These are phyloP conservation scores for Cicer chorassanicum DNA, from an alignment of 306 rosid species.

Conservation along the genomic window DNA sequence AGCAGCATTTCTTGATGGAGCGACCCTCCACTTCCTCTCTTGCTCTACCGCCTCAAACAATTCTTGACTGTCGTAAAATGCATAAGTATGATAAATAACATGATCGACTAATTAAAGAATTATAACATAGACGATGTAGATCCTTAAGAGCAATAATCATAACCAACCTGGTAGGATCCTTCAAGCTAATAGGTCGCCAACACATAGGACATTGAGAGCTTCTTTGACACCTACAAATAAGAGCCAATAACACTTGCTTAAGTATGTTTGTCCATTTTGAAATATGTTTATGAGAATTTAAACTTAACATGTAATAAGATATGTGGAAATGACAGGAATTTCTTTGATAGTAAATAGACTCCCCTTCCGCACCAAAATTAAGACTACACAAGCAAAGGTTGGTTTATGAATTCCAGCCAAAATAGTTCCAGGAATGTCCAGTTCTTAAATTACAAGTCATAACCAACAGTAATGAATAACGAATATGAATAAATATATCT, in stretches of 20 bases:
- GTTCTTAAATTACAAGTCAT: neutral
- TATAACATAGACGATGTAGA: constrained; percentile 14
- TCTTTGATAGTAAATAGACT: neutral
- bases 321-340: constrained; percentile 22
- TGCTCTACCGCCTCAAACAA: constrained; percentile 79
- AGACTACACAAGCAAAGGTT: constrained; percentile 16
- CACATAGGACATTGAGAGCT: constrained; percentile 98
- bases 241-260: constrained; percentile 25
- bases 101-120: constrained; percentile 14
- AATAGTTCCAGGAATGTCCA: neutral
- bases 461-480: neutral
- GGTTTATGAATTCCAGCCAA: constrained; percentile 27
- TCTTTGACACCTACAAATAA: constrained; percentile 81
- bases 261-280: constrained; percentile 23
- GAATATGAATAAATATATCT: neutral
- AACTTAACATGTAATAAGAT: constrained; percentile 5
- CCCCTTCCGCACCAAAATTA: constrained; percentile 18
- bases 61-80: constrained; percentile 74
- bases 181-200: constrained; percentile 83
- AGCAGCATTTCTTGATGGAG: constrained; percentile 67
- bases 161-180: constrained; percentile 79
- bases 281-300: constrained; percentile 3
- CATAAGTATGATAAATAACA: constrained; percentile 36
- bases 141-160: constrained; percentile 23
- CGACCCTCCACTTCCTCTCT: constrained; percentile 69